Percentiles rank a stretch among this genome's conserved stretches.
Evolutionary conservation across 805 yeast genomes (phyloP).

Genomic region (Teunomyces barrocoloradensis): DNA sequence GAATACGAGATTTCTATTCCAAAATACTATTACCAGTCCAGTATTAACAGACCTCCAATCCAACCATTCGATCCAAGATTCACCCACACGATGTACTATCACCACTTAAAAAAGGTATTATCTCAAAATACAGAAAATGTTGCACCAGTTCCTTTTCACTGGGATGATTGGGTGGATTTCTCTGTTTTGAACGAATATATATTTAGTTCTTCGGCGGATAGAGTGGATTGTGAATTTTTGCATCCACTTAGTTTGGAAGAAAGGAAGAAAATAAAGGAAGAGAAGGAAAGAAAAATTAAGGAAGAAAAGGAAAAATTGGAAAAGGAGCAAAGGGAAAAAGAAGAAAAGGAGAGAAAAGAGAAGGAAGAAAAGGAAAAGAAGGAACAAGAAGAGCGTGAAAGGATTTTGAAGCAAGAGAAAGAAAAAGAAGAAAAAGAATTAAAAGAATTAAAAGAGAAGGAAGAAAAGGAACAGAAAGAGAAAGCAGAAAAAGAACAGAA

Average conservation of each 20-base stretch:
- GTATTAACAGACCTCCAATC: slow-evolving; percentile 13
- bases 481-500: background rate
- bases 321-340: slow-evolving; percentile 9
- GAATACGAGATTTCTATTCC: slow-evolving; percentile 10
- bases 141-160: slow-evolving; percentile 41
- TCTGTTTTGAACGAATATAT: slow-evolving; percentile 30
- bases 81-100: slow-evolving; percentile 22
- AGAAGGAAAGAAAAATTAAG: slow-evolving; percentile 7
- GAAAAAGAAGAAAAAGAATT: slow-evolving; percentile 6
- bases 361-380: slow-evolving; percentile 9
- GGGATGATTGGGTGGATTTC: slow-evolving; percentile 57
- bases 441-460: slow-evolving; percentile 1
- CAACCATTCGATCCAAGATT: slow-evolving; percentile 28
- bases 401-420: slow-evolving; percentile 8
- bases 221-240: slow-evolving; percentile 14
- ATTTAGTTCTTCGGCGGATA: slow-evolving; percentile 7
- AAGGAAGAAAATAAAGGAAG: slow-evolving; percentile 6
- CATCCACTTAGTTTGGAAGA: slow-evolving; percentile 13
- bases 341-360: slow-evolving; percentile 7
- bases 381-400: slow-evolving; percentile 9
- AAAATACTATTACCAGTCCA: slow-evolving; percentile 8
- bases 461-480: background rate
- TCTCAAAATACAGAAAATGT: slow-evolving; percentile 10
- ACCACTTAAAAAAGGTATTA: slow-evolving; percentile 8
- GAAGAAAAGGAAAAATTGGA: slow-evolving; percentile 5